Evolutionary conservation across 805 yeast species (phyloP).

Genomic region (Candida piceae): DNA sequence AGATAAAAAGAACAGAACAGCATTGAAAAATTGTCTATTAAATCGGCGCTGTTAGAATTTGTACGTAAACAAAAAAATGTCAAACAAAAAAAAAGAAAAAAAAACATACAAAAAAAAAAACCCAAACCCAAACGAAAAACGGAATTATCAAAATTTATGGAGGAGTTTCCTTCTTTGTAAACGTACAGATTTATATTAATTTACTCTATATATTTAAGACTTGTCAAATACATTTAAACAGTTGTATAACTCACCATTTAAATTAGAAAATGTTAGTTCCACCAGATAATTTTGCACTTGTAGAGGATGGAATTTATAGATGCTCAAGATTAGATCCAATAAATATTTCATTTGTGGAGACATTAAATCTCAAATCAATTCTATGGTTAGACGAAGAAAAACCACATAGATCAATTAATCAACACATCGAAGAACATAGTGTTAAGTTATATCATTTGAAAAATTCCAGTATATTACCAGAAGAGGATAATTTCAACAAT

Average conservation of each 20-base stretch:
- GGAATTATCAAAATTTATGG: too few relatives aligned
- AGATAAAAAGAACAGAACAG: too few relatives aligned
- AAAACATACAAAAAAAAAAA: too few relatives aligned
- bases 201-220: neutral
- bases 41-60: too few relatives aligned
- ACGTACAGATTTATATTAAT: too few relatives aligned
- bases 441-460: conserved; percentile 47
- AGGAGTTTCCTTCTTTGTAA: too few relatives aligned
- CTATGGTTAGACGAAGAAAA: conserved; percentile 79
- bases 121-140: too few relatives aligned
- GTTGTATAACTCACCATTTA: too few relatives aligned
- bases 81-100: too few relatives aligned
- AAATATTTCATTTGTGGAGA: conserved; percentile 71
- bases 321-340: conserved; percentile 75
- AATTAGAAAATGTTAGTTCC: conserved; percentile 68
- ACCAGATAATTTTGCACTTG: conserved; percentile 88
- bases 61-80: too few relatives aligned
- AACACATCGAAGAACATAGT: conserved; percentile 53
- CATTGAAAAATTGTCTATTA: too few relatives aligned
- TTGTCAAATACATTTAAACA: neutral
- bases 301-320: conserved; percentile 81
- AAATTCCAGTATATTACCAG: conserved; percentile 18
- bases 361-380: conserved; percentile 63
- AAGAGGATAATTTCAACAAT: conserved; percentile 22
- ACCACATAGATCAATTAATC: conserved; percentile 67